These are phyloP conservation scores for Zoysia pacifica DNA, from an alignment of 176 grass and related monocot species.

Conservation along the genomic window DNA sequence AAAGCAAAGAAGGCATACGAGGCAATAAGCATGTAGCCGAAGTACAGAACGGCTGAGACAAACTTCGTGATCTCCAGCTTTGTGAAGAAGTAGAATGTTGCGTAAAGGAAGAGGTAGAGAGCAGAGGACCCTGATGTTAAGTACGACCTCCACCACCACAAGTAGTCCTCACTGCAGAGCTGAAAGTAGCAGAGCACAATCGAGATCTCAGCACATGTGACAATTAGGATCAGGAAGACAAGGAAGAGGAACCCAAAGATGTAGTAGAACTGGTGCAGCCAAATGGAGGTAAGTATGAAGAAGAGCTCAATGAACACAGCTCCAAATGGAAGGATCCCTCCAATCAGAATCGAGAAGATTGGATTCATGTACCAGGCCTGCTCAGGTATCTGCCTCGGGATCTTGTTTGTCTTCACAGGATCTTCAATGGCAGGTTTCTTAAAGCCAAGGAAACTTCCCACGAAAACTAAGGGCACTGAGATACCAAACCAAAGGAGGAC, in stretches of 20 bases:
- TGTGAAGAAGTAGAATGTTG: conserved; percentile 88
- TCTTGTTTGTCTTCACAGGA: conserved; percentile 93
- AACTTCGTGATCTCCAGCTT: conserved; percentile 92
- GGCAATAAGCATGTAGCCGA: conserved; percentile 88
- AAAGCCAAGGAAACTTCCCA: conserved; percentile 84
- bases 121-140: conserved; percentile 89
- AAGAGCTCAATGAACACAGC: conserved; percentile 93
- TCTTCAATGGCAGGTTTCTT: conserved; percentile 80
- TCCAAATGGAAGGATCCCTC: conserved; percentile 88
- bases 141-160: conserved; percentile 95
- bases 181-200: conserved; percentile 96
- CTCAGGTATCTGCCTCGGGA: conserved; percentile 78
- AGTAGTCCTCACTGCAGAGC: conserved; percentile 92
- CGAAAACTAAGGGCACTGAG: conserved; percentile 85
- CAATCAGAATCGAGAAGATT: conserved; percentile 76
- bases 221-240: conserved; percentile 79
- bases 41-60: conserved; percentile 77
- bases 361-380: conserved; percentile 97
- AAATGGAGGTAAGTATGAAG: conserved; percentile 91
- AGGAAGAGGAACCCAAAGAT: conserved; percentile 95
- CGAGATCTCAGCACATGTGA: conserved; percentile 90
- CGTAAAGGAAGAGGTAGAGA: conserved; percentile 83
- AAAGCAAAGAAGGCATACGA: conserved; percentile 83
- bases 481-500: conserved; percentile 93
- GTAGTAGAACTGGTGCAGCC: conserved; percentile 94